Percentiles rank a stretch among this genome's conserved stretches.
phyloP scores from a whole-genome alignment of 805 yeast genomes.

The Saccharomycopsis amapae region DNA sequence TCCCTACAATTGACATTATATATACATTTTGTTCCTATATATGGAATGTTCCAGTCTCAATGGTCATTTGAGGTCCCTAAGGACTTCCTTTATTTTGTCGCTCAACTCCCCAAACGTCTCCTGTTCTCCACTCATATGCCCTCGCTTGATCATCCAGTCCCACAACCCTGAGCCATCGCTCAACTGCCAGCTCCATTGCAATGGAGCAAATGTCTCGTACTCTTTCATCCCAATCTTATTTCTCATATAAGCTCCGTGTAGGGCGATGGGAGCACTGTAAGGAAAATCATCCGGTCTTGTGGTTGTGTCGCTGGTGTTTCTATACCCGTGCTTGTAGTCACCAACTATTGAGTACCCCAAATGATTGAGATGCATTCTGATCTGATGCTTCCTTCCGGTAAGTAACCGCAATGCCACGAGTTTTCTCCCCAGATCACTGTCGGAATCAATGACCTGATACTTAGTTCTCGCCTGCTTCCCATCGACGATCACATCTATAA shows the following conservation, averaged over 20 bases:
- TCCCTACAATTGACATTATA: too few relatives aligned
- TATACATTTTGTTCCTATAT: too few relatives aligned
- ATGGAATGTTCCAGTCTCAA: too few relatives aligned
- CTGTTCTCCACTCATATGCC: too few relatives aligned
- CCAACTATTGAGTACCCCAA: constrained; percentile 29
- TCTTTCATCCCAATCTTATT: constrained; percentile 30
- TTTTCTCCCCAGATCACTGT: constrained; percentile 12
- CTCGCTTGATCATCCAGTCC: too few relatives aligned
- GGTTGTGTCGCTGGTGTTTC: constrained; percentile 1
- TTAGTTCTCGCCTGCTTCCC: constrained; percentile 18
- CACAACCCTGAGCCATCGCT: too few relatives aligned
- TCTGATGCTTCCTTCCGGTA: constrained; percentile 38
- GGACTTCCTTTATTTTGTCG: too few relatives aligned
- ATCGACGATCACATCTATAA: constrained; percentile 8
- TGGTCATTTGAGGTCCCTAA: too few relatives aligned
- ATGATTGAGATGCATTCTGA: constrained; percentile 30
- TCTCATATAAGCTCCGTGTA: constrained; percentile 33
- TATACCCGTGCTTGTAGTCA: constrained; percentile 8
- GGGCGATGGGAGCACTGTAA: constrained; percentile 27
- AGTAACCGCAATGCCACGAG: constrained; percentile 29
- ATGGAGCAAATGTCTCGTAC: constrained; percentile 18
- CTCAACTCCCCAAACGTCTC: too few relatives aligned
- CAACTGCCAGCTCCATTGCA: constrained; percentile 16
- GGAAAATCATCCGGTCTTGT: neutral
- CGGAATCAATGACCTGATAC: constrained; percentile 17